Percentiles rank a stretch among this genome's conserved stretches.
Conservation (phyloP, 2,329 filamentous ascomycete species). For the Neospermospora avenae region DNA sequence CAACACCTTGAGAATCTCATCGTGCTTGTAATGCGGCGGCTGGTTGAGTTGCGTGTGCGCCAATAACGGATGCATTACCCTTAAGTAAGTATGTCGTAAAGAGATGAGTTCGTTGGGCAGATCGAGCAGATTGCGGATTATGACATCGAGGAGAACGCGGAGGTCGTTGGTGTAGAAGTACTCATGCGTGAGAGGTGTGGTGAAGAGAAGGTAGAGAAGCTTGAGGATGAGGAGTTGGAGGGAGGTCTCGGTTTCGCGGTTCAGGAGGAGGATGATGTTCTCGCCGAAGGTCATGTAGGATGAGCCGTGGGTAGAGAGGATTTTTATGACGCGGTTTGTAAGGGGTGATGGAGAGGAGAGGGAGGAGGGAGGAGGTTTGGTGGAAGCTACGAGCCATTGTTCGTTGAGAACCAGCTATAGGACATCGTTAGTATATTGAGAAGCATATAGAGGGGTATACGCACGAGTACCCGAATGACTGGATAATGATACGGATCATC, state of each 20-base stretch:
- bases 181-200: conserved; percentile 85
- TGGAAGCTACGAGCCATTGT: conserved; percentile 87
- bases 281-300: conserved; percentile 93
- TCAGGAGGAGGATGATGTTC: conserved; percentile 92
- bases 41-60: conserved; percentile 87
- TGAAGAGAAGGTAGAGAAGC: conserved; percentile 91
- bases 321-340: conserved; percentile 92
- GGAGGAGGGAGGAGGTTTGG: conserved; percentile 36
- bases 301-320: conserved; percentile 76
- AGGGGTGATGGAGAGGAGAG: conserved; percentile 46
- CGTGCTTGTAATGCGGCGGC: conserved; percentile 85
- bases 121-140: conserved; percentile 95
- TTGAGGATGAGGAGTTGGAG: conserved; percentile 96
- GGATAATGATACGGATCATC: conserved; percentile 95
- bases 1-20: conserved; percentile 77
- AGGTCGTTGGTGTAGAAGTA: conserved; percentile 99
- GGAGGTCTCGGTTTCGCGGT: conserved; percentile 91
- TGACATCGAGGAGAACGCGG: conserved; percentile 89
- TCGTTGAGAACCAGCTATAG: conserved; percentile 90
- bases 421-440: conserved; percentile 21
- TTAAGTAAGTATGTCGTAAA: conserved; percentile 88
- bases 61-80: conserved; percentile 85
- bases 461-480: conserved; percentile 85
- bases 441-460: conserved; percentile 34
- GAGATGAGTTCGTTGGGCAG: conserved; percentile 76